phyloP scores from a whole-genome alignment of 2,329 filamentous ascomycete species.

The Botrytis cinerea region DNA sequence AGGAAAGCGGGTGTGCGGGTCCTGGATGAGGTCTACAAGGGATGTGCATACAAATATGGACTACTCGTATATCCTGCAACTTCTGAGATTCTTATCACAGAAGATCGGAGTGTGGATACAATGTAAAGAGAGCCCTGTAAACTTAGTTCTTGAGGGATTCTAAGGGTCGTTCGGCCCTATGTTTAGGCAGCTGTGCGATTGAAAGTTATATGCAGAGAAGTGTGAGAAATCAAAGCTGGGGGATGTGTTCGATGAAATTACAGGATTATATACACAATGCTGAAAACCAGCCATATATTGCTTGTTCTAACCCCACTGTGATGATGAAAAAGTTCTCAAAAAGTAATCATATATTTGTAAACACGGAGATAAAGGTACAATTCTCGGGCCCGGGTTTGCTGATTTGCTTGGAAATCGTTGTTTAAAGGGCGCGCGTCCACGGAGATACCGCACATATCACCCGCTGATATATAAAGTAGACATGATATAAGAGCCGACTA shows the following conservation, averaged over 20 bases:
- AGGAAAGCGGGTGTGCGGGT: conserved; percentile 5
- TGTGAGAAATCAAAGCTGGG: not conserved
- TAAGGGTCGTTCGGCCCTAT: not conserved
- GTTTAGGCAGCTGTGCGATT: not conserved
- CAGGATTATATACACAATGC: not conserved
- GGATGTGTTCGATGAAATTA: not conserved
- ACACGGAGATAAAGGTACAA: not conserved
- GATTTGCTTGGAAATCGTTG: not conserved
- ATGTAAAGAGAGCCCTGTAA: not conserved
- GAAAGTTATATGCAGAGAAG: not conserved
- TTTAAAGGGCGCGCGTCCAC: conserved; percentile 5
- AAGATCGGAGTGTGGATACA: not conserved
- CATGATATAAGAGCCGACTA: not conserved
- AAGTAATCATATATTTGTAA: not conserved
- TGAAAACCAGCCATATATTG: not conserved
- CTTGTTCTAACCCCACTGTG: not conserved
- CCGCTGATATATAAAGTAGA: not conserved
- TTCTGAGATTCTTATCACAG: not conserved
- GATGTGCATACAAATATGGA: conserved; percentile 14
- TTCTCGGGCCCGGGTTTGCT: not conserved
- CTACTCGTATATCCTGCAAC: conserved; percentile 1
- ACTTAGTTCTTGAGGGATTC: not conserved
- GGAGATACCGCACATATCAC: not conserved
- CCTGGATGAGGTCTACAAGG: not conserved
- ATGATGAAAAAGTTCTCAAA: conserved; percentile 3